phyloP scores from a whole-genome alignment of 2,329 filamentous ascomycete genomes.

The Metarhizium rileyi region DNA sequence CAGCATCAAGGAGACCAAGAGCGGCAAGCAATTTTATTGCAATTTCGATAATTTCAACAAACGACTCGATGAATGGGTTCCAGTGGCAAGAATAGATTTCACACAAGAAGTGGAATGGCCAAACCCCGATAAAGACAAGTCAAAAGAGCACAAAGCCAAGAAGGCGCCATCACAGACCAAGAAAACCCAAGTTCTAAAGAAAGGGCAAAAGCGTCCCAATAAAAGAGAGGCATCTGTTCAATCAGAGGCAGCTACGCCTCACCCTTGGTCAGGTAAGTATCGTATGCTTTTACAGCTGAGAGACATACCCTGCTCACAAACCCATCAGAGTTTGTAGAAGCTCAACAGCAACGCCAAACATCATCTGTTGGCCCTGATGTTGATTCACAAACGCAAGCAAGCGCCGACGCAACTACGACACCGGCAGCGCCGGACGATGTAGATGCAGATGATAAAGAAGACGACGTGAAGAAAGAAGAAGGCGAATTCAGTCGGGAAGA shows the following conservation, averaged over 20 bases:
- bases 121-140: constrained; percentile 72
- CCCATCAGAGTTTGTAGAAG: constrained; percentile 35
- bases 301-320: background rate
- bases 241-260: constrained; percentile 44
- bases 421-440: constrained; percentile 39
- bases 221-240: constrained; percentile 46
- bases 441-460: constrained; percentile 43
- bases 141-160: constrained; percentile 69
- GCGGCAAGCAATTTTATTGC: constrained; percentile 83
- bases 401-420: constrained; percentile 33
- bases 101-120: constrained; percentile 93
- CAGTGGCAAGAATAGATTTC: constrained; percentile 73
- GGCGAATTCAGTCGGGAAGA: constrained; percentile 67
- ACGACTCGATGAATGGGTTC: constrained; percentile 74
- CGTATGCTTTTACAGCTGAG: background rate
- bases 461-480: constrained; percentile 36
- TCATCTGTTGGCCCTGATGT: constrained; percentile 31
- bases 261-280: constrained; percentile 36
- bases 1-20: constrained; percentile 86
- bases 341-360: constrained; percentile 35
- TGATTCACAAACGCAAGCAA: constrained; percentile 34
- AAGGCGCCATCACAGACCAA: constrained; percentile 51
- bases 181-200: constrained; percentile 48
- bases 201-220: constrained; percentile 42
- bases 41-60: constrained; percentile 99